Conservation (phyloP, 2,329 filamentous ascomycete genomes). For the Penicillium griseofulvum region DNA sequence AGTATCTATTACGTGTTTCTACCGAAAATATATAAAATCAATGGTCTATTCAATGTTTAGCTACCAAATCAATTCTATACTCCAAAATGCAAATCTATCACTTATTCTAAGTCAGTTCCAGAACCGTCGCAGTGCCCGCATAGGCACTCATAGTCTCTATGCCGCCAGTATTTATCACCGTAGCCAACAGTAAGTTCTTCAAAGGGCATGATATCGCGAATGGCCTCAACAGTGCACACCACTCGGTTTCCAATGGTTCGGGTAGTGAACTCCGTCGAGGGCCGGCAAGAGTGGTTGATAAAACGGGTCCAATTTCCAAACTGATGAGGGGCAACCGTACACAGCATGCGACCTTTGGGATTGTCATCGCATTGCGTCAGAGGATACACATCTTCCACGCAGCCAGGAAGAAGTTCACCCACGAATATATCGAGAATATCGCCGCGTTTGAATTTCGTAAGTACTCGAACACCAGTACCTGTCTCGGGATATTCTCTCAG, state of each 20-base stretch:
- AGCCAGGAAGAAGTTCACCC: conserved; percentile 20
- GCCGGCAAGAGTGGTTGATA: conserved; percentile 37
- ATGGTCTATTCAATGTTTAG: neutral
- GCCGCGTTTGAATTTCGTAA: conserved; percentile 24
- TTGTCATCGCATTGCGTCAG: conserved; percentile 9
- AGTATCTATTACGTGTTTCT: neutral
- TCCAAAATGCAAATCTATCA: neutral
- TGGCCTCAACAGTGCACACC: conserved; percentile 21
- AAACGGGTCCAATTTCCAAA: conserved; percentile 38
- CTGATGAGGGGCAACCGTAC: conserved; percentile 17
- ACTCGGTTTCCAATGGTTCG: conserved; percentile 21
- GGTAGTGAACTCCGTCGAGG: conserved; percentile 19
- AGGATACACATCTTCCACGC: conserved; percentile 19
- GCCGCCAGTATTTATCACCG: conserved; percentile 29
- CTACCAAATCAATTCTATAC: neutral
- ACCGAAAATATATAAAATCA: too few relatives aligned
- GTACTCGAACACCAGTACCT: conserved; percentile 33
- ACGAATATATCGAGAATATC: conserved; percentile 28
- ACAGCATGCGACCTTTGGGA: neutral
- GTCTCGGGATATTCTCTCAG: conserved; percentile 27
- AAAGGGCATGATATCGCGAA: conserved; percentile 29
- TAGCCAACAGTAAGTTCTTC: conserved; percentile 38
- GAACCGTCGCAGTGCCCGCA: neutral
- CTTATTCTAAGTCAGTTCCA: neutral
- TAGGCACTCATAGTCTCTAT: neutral